A percentile compares a stretch with the other conserved stretches of the same genome.
phyloP scores from a whole-genome alignment of 2,329 filamentous ascomycete genomes.

The Botrytis fabae region DNA sequence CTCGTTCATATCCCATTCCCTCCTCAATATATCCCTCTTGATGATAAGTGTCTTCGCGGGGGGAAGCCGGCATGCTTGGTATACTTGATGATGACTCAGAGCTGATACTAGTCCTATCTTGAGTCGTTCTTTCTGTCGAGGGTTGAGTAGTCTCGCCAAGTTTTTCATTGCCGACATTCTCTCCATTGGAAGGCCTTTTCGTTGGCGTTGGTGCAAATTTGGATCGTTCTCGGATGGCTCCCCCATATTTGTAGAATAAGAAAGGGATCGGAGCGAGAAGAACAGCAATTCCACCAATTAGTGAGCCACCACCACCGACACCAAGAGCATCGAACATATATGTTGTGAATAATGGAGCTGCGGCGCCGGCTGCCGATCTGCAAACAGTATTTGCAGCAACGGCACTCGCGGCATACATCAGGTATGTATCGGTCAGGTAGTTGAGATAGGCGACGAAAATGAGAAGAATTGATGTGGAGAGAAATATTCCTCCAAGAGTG shows the following conservation, averaged over 20 bases:
- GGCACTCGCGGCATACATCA: constrained; percentile 47
- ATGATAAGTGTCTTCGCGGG: constrained; percentile 20
- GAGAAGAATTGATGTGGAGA: constrained; percentile 45
- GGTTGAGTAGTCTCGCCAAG: neutral
- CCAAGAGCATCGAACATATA: constrained; percentile 46
- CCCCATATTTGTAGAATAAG: constrained; percentile 39
- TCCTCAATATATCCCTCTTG: constrained; percentile 21
- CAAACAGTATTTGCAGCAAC: constrained; percentile 63
- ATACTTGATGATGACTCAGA: constrained; percentile 42
- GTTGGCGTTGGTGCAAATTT: constrained; percentile 35
- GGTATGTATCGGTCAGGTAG: constrained; percentile 51
- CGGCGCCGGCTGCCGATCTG: constrained; percentile 63
- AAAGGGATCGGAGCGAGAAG: constrained; percentile 38
- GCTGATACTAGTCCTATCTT: neutral
- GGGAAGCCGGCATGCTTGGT: constrained; percentile 45
- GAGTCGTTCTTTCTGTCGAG: neutral
- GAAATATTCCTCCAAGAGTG: constrained; percentile 46
- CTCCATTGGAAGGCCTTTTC: neutral
- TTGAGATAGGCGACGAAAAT: constrained; percentile 58
- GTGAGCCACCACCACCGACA: constrained; percentile 53
- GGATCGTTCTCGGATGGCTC: constrained; percentile 37
- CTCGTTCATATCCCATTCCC: constrained; percentile 15
- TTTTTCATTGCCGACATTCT: neutral
- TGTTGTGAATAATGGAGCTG: constrained; percentile 61
- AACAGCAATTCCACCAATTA: constrained; percentile 52